These are phyloP conservation scores for Calonectria hawksworthii DNA, from an alignment of 2,329 filamentous ascomycete genomes.

Conservation along the genomic window DNA sequence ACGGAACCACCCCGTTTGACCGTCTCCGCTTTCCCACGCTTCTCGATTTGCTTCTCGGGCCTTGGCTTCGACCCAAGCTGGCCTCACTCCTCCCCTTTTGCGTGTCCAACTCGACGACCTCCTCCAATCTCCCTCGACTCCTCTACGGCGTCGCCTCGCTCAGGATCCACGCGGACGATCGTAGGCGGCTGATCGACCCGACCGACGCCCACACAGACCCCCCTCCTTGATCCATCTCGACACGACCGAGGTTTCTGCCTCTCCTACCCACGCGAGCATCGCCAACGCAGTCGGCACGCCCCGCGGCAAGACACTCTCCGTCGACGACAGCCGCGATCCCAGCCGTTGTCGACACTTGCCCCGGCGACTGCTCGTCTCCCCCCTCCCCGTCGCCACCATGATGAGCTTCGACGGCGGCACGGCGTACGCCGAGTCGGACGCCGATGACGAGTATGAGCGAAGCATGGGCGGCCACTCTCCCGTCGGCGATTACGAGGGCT, in stretches of 20 bases:
- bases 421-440: constrained; percentile 83
- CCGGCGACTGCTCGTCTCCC: constrained; percentile 33
- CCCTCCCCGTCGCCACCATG: constrained; percentile 44
- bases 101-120: background rate
- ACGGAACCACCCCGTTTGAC: constrained; percentile 8
- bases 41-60: constrained; percentile 2
- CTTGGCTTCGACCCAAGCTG: constrained; percentile 8
- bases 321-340: constrained; percentile 24
- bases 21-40: constrained; percentile 18
- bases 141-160: background rate
- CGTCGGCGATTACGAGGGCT: constrained; percentile 77
- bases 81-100: background rate
- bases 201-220: constrained; percentile 21
- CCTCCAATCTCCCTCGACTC: background rate
- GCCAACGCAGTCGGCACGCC: background rate
- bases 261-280: constrained; percentile 1
- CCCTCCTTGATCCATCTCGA: constrained; percentile 20
- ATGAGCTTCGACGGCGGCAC: constrained; percentile 77
- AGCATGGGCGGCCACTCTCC: constrained; percentile 78
- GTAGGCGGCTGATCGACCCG: constrained; percentile 15
- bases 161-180: background rate
- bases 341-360: constrained; percentile 19
- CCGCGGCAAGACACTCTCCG: background rate
- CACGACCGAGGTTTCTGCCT: background rate
- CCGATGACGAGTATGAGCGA: constrained; percentile 87